Percentiles rank a stretch among this genome's conserved stretches.
These are phyloP conservation scores for Ascochyta fabae DNA, from an alignment of 2,329 filamentous ascomycete genomes.

Conservation along the genomic window DNA sequence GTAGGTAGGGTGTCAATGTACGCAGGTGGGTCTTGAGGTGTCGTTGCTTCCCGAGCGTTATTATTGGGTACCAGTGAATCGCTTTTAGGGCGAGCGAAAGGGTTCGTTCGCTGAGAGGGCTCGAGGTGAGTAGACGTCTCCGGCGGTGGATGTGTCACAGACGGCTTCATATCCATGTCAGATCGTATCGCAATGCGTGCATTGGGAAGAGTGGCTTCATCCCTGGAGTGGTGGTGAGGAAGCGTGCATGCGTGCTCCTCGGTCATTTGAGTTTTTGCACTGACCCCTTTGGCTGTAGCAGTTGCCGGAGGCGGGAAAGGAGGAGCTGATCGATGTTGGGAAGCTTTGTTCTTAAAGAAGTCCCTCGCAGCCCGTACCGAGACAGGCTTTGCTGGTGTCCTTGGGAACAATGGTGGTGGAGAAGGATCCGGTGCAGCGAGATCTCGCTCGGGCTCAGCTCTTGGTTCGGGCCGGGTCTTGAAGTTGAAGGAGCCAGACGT, in stretches of 20 bases:
- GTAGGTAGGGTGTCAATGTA: background rate
- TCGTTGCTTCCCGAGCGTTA: conserved; percentile 11
- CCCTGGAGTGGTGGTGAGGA: background rate
- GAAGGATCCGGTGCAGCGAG: conserved; percentile 8
- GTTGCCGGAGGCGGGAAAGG: conserved; percentile 19
- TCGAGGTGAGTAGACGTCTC: conserved; percentile 14
- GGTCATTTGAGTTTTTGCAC: conserved; percentile 1
- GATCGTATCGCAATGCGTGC: background rate
- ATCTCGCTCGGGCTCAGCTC: conserved; percentile 18
- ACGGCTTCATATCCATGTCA: conserved; percentile 2
- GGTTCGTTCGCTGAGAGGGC: conserved; percentile 16
- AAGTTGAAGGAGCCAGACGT: conserved; percentile 26
- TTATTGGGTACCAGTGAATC: conserved; percentile 14
- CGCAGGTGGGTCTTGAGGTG: background rate
- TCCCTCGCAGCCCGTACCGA: conserved; percentile 38
- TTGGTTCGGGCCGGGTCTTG: conserved; percentile 24
- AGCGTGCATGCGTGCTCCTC: background rate
- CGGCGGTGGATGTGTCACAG: conserved; percentile 15
- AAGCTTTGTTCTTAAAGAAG: conserved; percentile 40
- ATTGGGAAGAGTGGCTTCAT: conserved; percentile 1
- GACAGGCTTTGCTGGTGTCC: conserved; percentile 20
- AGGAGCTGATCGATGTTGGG: conserved; percentile 18
- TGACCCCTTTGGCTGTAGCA: conserved; percentile 7
- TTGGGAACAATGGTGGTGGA: conserved; percentile 7
- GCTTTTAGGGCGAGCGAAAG: conserved; percentile 13